Evolutionary conservation across 176 grass and related monocot species (phyloP).

Genomic region (Thinopyrum elongatum): DNA sequence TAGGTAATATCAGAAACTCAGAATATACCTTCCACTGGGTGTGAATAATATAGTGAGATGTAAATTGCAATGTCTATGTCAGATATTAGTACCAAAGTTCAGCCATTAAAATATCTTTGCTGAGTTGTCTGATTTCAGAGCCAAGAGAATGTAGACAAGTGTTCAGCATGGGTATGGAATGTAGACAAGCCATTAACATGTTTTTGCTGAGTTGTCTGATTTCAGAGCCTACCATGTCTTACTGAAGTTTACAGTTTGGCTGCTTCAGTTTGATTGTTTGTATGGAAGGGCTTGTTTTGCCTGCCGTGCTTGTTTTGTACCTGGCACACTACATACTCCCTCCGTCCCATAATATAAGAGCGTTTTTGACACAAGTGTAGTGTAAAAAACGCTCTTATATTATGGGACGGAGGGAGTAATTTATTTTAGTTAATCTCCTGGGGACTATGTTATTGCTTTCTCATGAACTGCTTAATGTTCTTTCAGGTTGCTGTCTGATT

Average conservation of each 20-base stretch:
- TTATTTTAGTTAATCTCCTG: neutral
- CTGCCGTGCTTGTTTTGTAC: neutral
- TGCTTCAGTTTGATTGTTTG: slow-evolving; percentile 15
- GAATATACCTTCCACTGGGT: slow-evolving; percentile 7
- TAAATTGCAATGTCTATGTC: neutral
- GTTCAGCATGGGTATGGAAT: neutral
- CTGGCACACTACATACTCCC: neutral
- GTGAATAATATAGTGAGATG: slow-evolving; percentile 1
- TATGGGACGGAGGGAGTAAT: too few species aligned
- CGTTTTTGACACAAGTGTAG: too few species aligned
- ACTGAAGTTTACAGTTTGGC: neutral
- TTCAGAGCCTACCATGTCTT: neutral
- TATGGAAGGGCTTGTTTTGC: neutral
- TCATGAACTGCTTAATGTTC: neutral
- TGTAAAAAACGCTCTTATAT: too few species aligned
- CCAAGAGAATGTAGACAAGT: neutral
- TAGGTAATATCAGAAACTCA: slow-evolving; percentile 18
- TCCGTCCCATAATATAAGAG: too few species aligned
- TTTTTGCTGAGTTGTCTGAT: neutral
- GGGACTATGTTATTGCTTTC: neutral
- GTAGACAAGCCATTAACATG: neutral
- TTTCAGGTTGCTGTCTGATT: neutral
- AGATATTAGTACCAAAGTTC: neutral
- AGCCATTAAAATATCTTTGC: neutral
- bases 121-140: neutral